These are phyloP conservation scores for Aphanomyces astaci DNA, from an alignment of 352 stramenopile genomes.

Conservation along the genomic window DNA sequence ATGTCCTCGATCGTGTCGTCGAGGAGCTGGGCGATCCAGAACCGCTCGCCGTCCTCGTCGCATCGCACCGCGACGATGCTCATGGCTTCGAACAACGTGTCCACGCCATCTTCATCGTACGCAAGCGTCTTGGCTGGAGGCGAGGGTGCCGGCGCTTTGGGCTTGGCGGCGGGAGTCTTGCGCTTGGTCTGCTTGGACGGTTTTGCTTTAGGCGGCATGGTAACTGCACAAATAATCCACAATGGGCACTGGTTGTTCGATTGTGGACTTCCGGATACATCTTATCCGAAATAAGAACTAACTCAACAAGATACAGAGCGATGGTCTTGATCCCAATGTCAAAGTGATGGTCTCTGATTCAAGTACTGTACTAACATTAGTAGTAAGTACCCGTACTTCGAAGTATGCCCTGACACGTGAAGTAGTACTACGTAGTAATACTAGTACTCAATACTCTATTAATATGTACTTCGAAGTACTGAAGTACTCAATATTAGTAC, in stretches of 20 bases:
- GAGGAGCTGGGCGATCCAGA: slow-evolving; percentile 62
- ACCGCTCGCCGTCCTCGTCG: slow-evolving; percentile 25
- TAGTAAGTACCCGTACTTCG: no score
- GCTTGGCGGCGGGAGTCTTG: not conserved
- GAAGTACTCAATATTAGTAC: no score
- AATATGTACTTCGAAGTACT: no score
- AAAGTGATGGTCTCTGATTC: no score
- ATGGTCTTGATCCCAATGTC: no score
- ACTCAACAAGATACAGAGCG: no score
- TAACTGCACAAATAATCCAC: not conserved
- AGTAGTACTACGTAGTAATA: no score
- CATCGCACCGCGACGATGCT: slow-evolving; percentile 18
- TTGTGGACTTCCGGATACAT: not conserved
- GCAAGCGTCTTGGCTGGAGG: not conserved
- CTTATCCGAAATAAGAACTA: no score
- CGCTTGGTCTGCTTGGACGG: not conserved
- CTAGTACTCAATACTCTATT: no score
- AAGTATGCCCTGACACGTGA: no score
- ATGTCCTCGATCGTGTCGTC: slow-evolving; percentile 75
- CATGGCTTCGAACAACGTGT: slow-evolving; percentile 20
- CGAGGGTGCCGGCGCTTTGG: not conserved
- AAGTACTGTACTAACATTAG: no score
- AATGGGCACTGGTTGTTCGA: not conserved
- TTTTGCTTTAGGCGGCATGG: not conserved
- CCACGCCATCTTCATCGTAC: slow-evolving; percentile 14